Evolutionary conservation across 768 basidiomycete genomes (phyloP), one percentile per base, ranked within the genome.

Genomic region (Mycena chlorophos): DNA sequence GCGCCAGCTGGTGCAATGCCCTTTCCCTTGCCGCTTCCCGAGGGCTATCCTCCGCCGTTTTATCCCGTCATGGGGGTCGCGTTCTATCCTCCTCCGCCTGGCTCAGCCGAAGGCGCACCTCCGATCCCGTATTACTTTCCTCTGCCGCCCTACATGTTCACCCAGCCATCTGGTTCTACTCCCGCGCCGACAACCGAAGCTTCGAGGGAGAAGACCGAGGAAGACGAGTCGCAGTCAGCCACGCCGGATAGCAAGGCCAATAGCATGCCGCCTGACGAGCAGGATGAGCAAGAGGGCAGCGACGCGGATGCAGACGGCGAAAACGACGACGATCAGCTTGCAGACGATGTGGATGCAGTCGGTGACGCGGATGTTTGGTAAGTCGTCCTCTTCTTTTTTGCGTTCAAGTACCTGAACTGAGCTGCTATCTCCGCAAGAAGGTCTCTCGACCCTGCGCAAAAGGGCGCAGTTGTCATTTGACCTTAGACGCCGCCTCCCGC

Each of bases 31-130:
- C 58, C 54, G 3, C n/a, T 51, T 17, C 56, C 60, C 39, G 60
- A 58, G 27, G 60, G 60, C 40, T 55, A 53, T 38, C 47, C 54
- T 34, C 55, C 53, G 25, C 49, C 55, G 6, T 62, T 54, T 48
- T 62, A 62, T 47, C 56, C 56, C 19, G 56, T 56, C 10, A 58
- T 58, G 56, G 60, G 60, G 30, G 49, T 62, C 52, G 20, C 52
- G 19, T 26, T 61, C n/a, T 39, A 19, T 12, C 52, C 55, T 5
- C 56, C 60, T 13, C 54, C 53, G 4, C 55, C 60, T 2, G 60
- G 54, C 6, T 30, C 60, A 0, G 46, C 49, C 27, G 60, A 52
- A 19, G 56, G 60, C 17, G 40, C 60, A 17, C 50, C 56, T 2
- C 56, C 54, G 2, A 45, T 62, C 26, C 60, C 56, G 8, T 57